phyloP scores from a whole-genome alignment of 2,329 filamentous ascomycete species.

The Remersonia thermophila region DNA sequence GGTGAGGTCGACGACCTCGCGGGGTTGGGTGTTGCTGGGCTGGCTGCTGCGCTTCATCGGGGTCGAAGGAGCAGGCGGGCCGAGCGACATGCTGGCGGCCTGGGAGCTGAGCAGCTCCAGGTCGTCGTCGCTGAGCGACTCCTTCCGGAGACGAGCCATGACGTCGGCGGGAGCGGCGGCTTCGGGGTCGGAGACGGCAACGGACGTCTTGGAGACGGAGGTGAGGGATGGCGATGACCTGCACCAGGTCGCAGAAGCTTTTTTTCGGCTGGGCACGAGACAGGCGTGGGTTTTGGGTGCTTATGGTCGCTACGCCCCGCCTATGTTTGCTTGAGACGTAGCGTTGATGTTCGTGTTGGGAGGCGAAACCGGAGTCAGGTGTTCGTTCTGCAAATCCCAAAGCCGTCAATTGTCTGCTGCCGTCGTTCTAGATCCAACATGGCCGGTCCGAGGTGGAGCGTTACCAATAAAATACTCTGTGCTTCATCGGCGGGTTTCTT shows the following conservation, averaged over 20 bases:
- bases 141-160: conserved; percentile 12
- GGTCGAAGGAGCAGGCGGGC: conserved; percentile 25
- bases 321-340: no score
- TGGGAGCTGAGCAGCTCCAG: conserved; percentile 25
- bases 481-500: background rate
- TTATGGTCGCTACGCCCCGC: no score
- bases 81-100: conserved; percentile 19
- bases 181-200: background rate
- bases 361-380: no score
- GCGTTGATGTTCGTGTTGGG: no score
- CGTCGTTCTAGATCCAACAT: no score
- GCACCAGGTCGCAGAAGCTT: conserved; percentile 17
- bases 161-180: conserved; percentile 1
- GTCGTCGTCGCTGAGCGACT: conserved; percentile 27
- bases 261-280: conserved; percentile 11
- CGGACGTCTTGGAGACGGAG: conserved; percentile 4
- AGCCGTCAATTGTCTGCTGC: no score
- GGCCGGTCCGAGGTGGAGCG: background rate
- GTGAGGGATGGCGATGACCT: conserved; percentile 15
- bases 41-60: conserved; percentile 22
- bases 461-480: background rate
- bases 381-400: no score
- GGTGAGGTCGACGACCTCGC: conserved; percentile 20
- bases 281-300: background rate
- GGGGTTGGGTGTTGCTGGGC: conserved; percentile 16